phyloP scores from a whole-genome alignment of 495 filamentous ascomycete genomes.

The Penicillium crystallinum region DNA sequence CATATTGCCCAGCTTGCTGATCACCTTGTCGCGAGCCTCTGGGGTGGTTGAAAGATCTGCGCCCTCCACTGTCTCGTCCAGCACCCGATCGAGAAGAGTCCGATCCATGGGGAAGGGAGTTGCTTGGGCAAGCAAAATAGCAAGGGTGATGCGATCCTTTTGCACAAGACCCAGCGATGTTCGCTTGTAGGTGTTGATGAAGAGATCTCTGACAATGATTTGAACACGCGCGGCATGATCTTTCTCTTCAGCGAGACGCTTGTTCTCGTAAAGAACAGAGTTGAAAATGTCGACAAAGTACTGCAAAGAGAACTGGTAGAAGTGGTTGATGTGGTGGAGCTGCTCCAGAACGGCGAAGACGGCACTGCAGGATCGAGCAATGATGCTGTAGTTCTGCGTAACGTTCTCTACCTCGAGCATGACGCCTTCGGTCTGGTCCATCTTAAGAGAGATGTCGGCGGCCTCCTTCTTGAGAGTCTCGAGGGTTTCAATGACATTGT shows the following conservation, averaged over 20 bases:
- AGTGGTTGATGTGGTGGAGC: constrained; percentile 96
- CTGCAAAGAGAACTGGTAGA: constrained; percentile 98
- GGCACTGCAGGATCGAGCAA: constrained; percentile 90
- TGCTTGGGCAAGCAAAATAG: constrained; percentile 93
- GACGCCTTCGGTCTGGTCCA: constrained; percentile 92
- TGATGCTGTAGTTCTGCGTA: constrained; percentile 85
- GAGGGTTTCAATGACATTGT: constrained; percentile 94
- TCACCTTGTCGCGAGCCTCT: constrained; percentile 61
- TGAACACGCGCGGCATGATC: constrained; percentile 74
- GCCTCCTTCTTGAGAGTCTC: constrained; percentile 98
- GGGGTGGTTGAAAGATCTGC: constrained; percentile 68
- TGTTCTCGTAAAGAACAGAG: constrained; percentile 79
- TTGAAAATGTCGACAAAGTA: constrained; percentile 98
- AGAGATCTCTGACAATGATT: constrained; percentile 82
- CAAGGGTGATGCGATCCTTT: constrained; percentile 88
- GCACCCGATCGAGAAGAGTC: constrained; percentile 73
- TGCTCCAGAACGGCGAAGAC: constrained; percentile 96
- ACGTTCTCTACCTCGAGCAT: constrained; percentile 97
- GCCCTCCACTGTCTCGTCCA: constrained; percentile 72
- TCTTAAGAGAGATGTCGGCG: constrained; percentile 91
- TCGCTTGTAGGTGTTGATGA: constrained; percentile 84
- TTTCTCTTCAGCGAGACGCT: constrained; percentile 62
- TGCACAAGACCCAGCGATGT: constrained; percentile 91
- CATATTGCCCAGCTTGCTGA: constrained; percentile 62
- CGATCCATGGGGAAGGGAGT: constrained; percentile 93